phyloP scores from a whole-genome alignment of 257 asterid genomes.

The Linderniella brevidens region DNA sequence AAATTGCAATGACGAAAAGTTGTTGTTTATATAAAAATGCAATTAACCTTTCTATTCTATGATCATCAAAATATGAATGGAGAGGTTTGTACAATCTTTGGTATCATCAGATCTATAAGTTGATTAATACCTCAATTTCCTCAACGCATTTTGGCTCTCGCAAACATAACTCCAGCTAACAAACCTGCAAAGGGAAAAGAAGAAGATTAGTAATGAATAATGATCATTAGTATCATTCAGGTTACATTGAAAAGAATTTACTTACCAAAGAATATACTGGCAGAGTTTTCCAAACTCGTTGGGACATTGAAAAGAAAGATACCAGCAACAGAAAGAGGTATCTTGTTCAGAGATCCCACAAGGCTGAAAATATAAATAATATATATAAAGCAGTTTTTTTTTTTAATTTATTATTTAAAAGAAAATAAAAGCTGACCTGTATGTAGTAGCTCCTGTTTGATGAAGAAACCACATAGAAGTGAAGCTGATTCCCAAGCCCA shows the following conservation, averaged over 20 bases:
- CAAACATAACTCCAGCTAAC: slow-evolving; percentile 78
- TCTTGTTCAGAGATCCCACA: slow-evolving; percentile 84
- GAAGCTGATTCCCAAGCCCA: slow-evolving; percentile 81
- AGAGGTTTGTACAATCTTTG: too few species aligned
- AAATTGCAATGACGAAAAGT: too few species aligned
- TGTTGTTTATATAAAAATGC: too few species aligned
- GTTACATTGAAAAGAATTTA: too few species aligned
- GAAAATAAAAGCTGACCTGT: slow-evolving; percentile 27
- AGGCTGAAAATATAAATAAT: slow-evolving; percentile 31
- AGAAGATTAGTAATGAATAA: too few species aligned
- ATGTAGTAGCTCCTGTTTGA: slow-evolving; percentile 92
- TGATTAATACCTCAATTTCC: neutral
- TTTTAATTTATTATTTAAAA: neutral
- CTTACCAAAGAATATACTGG: slow-evolving; percentile 77
- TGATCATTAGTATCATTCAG: too few species aligned
- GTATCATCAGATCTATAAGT: too few species aligned
- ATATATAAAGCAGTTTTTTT: neutral
- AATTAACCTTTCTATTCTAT: too few species aligned
- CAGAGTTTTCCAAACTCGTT: slow-evolving; percentile 69
- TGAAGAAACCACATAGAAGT: slow-evolving; percentile 24
- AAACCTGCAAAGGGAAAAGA: slow-evolving; percentile 50
- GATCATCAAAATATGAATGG: too few species aligned
- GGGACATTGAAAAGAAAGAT: slow-evolving; percentile 72
- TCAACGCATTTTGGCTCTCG: slow-evolving; percentile 70
- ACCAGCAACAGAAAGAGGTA: slow-evolving; percentile 89